These are phyloP conservation scores for Fraxinus quadrangulata DNA, from an alignment of 257 asterid species.

Conservation along the genomic window DNA sequence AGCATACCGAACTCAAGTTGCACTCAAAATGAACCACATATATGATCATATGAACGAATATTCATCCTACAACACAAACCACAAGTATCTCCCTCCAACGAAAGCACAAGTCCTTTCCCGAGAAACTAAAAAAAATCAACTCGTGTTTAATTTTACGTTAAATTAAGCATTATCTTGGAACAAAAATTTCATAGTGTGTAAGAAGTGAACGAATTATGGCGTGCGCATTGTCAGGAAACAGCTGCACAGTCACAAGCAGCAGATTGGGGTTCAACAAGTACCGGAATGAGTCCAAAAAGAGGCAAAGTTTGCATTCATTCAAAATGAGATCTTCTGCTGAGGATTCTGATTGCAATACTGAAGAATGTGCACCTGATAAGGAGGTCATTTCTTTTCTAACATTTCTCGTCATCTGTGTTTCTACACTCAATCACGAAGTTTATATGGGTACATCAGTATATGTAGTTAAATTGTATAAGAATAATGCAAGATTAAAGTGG, in stretches of 20 bases:
- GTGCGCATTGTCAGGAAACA: slow-evolving; percentile 46
- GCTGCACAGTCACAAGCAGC: slow-evolving; percentile 43
- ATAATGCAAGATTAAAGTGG: neutral
- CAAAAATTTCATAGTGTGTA: neutral
- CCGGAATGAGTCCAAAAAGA: slow-evolving; percentile 33
- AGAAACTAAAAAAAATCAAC: neutral
- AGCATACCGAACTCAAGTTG: slow-evolving; percentile 21
- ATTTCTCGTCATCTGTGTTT: neutral
- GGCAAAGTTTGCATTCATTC: slow-evolving; percentile 32
- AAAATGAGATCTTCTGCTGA: slow-evolving; percentile 53
- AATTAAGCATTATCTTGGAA: neutral
- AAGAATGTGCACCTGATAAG: slow-evolving; percentile 95
- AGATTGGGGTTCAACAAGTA: slow-evolving; percentile 37
- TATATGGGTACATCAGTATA: neutral
- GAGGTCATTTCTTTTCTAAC: slow-evolving; percentile 53
- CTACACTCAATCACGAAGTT: neutral
- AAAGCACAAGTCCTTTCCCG: neutral
- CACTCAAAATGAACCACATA: slow-evolving; percentile 38
- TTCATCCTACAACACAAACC: neutral
- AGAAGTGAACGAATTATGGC: slow-evolving; percentile 34
- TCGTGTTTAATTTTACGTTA: neutral
- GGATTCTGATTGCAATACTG: slow-evolving; percentile 69
- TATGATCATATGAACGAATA: neutral
- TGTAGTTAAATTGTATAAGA: slow-evolving; percentile 3
- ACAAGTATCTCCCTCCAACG: neutral